These are phyloP conservation scores for Picochlorum sp. DNA, from an alignment of 139 green algal species.

Conservation along the genomic window DNA sequence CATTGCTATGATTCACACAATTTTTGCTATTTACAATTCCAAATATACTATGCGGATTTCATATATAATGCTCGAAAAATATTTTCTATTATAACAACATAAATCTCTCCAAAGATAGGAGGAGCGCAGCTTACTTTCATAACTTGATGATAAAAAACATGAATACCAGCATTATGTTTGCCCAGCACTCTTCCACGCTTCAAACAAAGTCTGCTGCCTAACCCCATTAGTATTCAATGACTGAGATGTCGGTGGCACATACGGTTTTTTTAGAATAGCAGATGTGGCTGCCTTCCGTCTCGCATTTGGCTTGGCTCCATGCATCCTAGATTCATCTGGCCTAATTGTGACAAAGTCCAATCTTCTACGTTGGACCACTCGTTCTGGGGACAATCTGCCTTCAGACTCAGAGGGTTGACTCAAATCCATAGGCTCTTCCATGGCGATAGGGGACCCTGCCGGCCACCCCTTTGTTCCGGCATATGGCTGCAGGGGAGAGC, in stretches of 20 bases:
- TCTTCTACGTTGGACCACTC: not conserved
- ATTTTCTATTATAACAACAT: no score
- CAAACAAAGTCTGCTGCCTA: conserved; percentile 1
- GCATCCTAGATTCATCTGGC: not conserved
- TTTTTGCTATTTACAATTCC: no score
- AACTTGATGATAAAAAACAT: conserved; percentile 5
- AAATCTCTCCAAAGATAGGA: no score
- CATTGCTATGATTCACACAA: no score
- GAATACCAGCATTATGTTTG: not conserved
- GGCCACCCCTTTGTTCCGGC: not conserved
- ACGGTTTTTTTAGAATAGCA: conserved; percentile 5
- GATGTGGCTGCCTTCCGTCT: conserved; percentile 13
- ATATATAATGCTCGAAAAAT: no score
- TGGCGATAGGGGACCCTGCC: not conserved
- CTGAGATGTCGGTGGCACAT: conserved; percentile 6
- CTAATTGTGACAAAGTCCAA: not conserved
- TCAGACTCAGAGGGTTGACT: conserved; percentile 2
- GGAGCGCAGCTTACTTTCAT: no score
- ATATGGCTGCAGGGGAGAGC: conserved; percentile 12
- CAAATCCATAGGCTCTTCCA: not conserved
- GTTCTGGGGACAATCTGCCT: not conserved
- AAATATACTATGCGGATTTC: no score
- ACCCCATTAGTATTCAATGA: not conserved
- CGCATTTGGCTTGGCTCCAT: not conserved
- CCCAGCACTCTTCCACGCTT: not conserved